phyloP scores from a whole-genome alignment of 176 grass and related monocot genomes.

The Aegilops tauschii region DNA sequence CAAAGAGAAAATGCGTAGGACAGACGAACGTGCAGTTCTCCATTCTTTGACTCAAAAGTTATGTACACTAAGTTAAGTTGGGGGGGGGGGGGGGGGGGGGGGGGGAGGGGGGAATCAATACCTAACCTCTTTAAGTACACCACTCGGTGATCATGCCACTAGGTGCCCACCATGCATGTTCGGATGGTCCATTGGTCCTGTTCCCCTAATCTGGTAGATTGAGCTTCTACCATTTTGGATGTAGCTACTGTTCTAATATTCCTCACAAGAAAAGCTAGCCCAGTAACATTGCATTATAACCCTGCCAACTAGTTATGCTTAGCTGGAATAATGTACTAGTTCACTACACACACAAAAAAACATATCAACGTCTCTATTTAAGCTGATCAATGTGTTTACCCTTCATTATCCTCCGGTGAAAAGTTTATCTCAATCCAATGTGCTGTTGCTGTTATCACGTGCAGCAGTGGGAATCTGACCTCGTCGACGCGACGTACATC shows the following conservation, averaged over 20 bases:
- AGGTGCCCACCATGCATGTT: not conserved
- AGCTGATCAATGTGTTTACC: too few species aligned
- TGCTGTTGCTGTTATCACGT: not conserved
- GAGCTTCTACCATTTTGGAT: not conserved
- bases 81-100: too few species aligned
- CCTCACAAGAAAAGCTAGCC: not conserved
- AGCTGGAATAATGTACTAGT: not conserved
- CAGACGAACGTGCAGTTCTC: not conserved
- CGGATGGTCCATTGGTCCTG: not conserved
- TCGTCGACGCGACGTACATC: constrained; percentile 77
- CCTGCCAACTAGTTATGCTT: not conserved
- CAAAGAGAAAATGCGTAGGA: not conserved
- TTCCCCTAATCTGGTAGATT: not conserved
- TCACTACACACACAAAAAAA: too few species aligned
- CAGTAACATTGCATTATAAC: not conserved
- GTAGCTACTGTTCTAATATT: not conserved
- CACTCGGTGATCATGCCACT: not conserved
- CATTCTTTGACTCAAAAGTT: not conserved
- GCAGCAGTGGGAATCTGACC: constrained; percentile 94
- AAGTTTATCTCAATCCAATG: not conserved
- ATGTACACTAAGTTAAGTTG: not conserved
- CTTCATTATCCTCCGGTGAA: too few species aligned
- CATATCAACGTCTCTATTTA: too few species aligned
- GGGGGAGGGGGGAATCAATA: not conserved
- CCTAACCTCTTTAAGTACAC: not conserved